Base-by-base conservation (phyloP, 1,284 basidiomycete species). In the Ustilago loliicola region DNA sequence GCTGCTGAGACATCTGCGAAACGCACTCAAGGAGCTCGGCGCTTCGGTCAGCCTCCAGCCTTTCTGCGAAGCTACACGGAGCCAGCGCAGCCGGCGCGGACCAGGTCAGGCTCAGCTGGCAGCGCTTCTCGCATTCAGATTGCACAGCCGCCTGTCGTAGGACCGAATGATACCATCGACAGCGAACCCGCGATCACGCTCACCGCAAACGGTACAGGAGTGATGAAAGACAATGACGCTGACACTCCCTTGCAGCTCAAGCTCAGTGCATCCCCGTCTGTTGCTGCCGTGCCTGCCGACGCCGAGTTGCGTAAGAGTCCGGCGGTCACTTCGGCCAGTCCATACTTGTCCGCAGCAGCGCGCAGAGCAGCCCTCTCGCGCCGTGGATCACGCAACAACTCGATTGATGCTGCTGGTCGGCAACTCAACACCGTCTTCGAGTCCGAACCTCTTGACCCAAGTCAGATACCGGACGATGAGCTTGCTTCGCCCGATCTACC, bases 1-100 rank as follows among this genome's bases (percentile, higher is more conserved):
- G 83, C 84, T 3, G 82, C 83, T 11, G 83, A 85, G 27, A 72
- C 53, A 7, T 64, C 62, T 5, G 65, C 65, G 1, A 71, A 68
- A 45, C 60, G 73, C 8, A 59, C 45, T 9, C 60, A 48, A n/a
- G 42, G 45, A 3, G 15, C 15, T 7, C 50, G 61, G 23, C 67
- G 66, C 1, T 38, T 50, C n/a, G 50, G 45, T 4, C 66, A 34
- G 9, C 47, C 73, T 10, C 73, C 68, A 19, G 38, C 61, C 30
- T 66, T 71, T 29, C 32, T 71, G 13, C 64, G 73, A 32, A 72
- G 73, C 66, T 63, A 58, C 50, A 76, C 73, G 6, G 69, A 66
- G 40, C 73, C 73, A 10, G 50, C 57, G 29, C 45, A 17, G 27
- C 36, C n/a, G 13, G 10, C 40, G 9, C 47, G 53, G 4, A 17